Conservation (phyloP, 78 protist species). For the Dictyostelium citrinum region DNA sequence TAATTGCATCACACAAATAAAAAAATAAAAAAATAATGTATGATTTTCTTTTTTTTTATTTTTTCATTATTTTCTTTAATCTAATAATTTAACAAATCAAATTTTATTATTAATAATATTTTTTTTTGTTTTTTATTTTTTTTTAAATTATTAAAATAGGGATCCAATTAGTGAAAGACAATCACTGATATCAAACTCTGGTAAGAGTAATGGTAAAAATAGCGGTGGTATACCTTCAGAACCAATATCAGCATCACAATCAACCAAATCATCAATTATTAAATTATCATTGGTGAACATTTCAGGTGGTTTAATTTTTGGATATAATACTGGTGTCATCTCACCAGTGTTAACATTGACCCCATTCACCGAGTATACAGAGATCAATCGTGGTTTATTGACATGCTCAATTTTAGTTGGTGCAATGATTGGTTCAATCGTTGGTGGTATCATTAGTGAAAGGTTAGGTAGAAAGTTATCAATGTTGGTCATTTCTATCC, state of each 20-base stretch:
- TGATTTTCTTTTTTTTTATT: background rate
- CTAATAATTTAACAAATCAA: no score
- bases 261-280: slow-evolving; percentile 1
- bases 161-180: background rate
- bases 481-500: background rate
- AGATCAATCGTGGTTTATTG: slow-evolving; percentile 4
- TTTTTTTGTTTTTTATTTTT: no score
- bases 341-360: background rate
- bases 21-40: background rate
- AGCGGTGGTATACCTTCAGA: background rate
- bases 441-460: slow-evolving; percentile 38
- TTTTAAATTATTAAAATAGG: background rate
- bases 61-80: no score
- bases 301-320: slow-evolving; percentile 49
- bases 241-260: background rate
- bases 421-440: slow-evolving; percentile 51
- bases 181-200: background rate
- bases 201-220: background rate
- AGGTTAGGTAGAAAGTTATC: slow-evolving; percentile 24
- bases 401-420: slow-evolving; percentile 45
- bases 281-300: slow-evolving; percentile 25
- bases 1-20: no score
- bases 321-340: slow-evolving; percentile 55
- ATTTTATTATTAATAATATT: no score
- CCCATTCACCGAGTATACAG: background rate